These are phyloP conservation scores for Lodderomyces metapsilosis DNA, from an alignment of 1,139 yeast species.

Conservation along the genomic window DNA sequence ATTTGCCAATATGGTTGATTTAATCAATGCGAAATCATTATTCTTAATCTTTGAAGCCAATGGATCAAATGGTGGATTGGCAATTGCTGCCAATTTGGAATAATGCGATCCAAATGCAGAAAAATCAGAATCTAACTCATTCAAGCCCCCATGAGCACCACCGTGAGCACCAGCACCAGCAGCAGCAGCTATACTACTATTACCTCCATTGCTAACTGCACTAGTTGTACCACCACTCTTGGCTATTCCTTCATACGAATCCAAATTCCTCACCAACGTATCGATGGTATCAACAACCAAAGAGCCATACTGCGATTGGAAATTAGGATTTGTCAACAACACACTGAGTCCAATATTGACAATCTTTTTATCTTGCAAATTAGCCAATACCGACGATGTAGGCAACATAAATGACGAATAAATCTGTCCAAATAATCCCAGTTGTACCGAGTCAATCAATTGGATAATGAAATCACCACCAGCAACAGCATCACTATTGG, in stretches of 20 bases:
- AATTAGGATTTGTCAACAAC: conserved; percentile 23
- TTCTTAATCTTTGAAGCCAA: conserved; percentile 38
- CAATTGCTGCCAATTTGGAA: conserved; percentile 68
- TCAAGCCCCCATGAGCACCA: conserved; percentile 21
- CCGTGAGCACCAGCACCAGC: conserved; percentile 7
- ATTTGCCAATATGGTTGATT: conserved; percentile 27
- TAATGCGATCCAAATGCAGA: conserved; percentile 81
- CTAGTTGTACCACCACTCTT: conserved; percentile 14
- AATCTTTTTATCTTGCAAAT: conserved; percentile 72
- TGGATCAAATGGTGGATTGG: conserved; percentile 67
- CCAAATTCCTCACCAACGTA: conserved; percentile 47
- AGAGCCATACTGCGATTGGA: conserved; percentile 36
- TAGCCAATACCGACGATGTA: conserved; percentile 62
- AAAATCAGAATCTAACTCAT: conserved; percentile 62
- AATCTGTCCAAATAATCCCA: conserved; percentile 64
- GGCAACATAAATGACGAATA: conserved; percentile 65
- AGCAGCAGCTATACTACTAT: no score
- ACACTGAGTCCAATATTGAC: conserved; percentile 73
- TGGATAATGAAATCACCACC: conserved; percentile 53
- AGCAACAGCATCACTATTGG: conserved; percentile 23
- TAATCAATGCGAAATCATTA: conserved; percentile 35
- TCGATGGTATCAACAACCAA: conserved; percentile 52
- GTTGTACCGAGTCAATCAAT: conserved; percentile 63
- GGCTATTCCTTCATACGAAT: conserved; percentile 36
- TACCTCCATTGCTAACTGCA: background rate